These are phyloP conservation scores for Shiraia sp. DNA, from an alignment of 2,329 filamentous ascomycete species.

Conservation along the genomic window DNA sequence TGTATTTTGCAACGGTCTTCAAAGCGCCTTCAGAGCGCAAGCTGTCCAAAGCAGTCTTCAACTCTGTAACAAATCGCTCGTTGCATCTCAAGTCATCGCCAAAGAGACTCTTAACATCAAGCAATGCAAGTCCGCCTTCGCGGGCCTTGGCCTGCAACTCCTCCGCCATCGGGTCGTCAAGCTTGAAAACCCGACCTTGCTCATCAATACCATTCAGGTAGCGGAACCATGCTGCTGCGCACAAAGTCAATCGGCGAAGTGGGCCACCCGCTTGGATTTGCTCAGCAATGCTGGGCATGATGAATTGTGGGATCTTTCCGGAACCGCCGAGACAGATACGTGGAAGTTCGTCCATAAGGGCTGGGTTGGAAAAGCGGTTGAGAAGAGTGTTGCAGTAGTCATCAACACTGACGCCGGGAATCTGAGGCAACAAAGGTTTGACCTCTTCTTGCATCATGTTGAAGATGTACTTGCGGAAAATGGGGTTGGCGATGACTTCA, in stretches of 20 bases:
- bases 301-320: slow-evolving; percentile 36
- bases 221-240: slow-evolving; percentile 33
- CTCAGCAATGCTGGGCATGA: slow-evolving; percentile 34
- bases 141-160: slow-evolving; percentile 28
- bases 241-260: slow-evolving; percentile 28
- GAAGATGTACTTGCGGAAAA: slow-evolving; percentile 28
- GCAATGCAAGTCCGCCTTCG: slow-evolving; percentile 18
- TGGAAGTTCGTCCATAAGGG: slow-evolving; percentile 33
- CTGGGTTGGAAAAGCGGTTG: slow-evolving; percentile 31
- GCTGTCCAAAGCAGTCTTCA: slow-evolving; percentile 26
- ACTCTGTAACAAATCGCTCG: slow-evolving; percentile 30
- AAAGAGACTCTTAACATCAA: slow-evolving; percentile 25
- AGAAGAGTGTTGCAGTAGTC: slow-evolving; percentile 32
- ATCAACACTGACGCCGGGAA: slow-evolving; percentile 32
- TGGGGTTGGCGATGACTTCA: slow-evolving; percentile 29
- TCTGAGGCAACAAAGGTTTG: slow-evolving; percentile 31
- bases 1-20: slow-evolving; percentile 24
- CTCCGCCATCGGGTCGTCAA: slow-evolving; percentile 30
- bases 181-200: slow-evolving; percentile 23
- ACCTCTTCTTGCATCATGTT: slow-evolving; percentile 38
- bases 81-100: slow-evolving; percentile 32
- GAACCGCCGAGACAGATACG: slow-evolving; percentile 36
- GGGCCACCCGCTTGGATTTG: slow-evolving; percentile 29
- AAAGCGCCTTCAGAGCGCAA: slow-evolving; percentile 24
- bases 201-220: slow-evolving; percentile 31